Percentiles rank a stretch among this genome's conserved stretches.
Evolutionary conservation across 441 rosid genomes (phyloP).

Genomic region (Manihot esculenta): DNA sequence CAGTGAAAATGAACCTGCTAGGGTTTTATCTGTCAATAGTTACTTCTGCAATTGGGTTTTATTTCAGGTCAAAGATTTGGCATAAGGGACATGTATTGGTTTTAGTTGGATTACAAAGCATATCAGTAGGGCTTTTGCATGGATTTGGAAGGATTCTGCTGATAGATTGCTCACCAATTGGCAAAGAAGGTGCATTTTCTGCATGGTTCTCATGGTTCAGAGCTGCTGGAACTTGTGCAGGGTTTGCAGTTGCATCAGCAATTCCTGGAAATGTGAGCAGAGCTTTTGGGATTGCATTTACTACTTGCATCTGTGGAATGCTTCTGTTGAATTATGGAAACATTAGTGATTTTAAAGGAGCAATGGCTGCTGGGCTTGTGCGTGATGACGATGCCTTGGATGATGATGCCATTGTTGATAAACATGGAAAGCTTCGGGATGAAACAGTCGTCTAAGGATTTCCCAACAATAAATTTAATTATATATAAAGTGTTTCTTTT

Average conservation of each 20-base stretch:
- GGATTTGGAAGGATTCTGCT: conserved; percentile 48
- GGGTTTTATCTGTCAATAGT: conserved; percentile 44
- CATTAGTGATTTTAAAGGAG: conserved; percentile 51
- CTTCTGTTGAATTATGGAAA: conserved; percentile 42
- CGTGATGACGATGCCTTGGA: neutral
- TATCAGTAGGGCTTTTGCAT: conserved; percentile 43
- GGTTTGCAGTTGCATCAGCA: conserved; percentile 49
- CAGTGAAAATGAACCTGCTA: conserved; percentile 49
- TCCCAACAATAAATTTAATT: too few species aligned
- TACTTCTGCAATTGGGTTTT: conserved; percentile 48
- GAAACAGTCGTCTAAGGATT: too few species aligned
- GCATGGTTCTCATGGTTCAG: conserved; percentile 48
- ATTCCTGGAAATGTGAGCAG: conserved; percentile 34
- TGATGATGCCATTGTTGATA: too few species aligned
- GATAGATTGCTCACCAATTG: conserved; percentile 49
- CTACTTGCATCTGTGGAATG: conserved; percentile 25
- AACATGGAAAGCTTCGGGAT: too few species aligned
- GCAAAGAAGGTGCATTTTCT: conserved; percentile 53
- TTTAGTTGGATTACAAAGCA: conserved; percentile 51
- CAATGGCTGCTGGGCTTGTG: conserved; percentile 44
- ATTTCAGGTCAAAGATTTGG: conserved; percentile 41
- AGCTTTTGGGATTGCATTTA: conserved; percentile 41
- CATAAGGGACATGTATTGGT: conserved; percentile 29
- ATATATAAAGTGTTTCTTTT: too few species aligned
- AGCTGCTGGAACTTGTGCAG: conserved; percentile 43